Base-by-base conservation (phyloP, 2,329 filamentous ascomycete genomes). In the Cercospora beticola region DNA sequence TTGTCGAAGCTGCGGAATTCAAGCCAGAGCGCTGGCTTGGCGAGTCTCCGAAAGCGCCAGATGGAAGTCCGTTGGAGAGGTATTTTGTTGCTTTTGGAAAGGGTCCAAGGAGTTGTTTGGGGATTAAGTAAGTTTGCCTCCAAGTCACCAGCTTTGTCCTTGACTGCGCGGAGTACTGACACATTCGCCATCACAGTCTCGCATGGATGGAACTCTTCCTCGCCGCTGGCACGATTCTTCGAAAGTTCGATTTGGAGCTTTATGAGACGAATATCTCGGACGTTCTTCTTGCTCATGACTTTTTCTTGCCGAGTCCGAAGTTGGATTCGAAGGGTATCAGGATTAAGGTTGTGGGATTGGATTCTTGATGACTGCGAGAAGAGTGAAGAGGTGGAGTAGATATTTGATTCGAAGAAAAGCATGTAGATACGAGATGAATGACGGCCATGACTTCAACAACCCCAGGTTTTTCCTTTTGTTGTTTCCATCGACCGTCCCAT, bases 31-130 rank as follows among this genome's bases (percentile, higher is more conserved):
- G 79, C 10, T 81, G 79, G 79, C 70, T 81, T 1, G 68, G 66
- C 2, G 67, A 75, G 33, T 66, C 71, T 1, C 72, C 74, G 1
- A 68, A 73, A 21, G 57, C 65, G 9, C 66, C 66, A 1, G 69
- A 72, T 63, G 68, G 70, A 1, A 66, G 59, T 9, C 68, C 69
- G 4, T 64, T 73, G 54, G 68, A 81, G 21, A 77, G 74, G 60
- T 78, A 79, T 57, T 75, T 81, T 49, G 76, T 82, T 12, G 72
- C 80, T 0, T 81, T 81, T 67, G 77, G 77, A 2, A 77, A 76
- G 9, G 79, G 79, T 3, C 73, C 77, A 14, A 73, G 79, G 33
- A 68, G 65, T 10, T 71, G 79, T 75, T 73, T 80, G 72, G 71
- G 72, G 14, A 69, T 71, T 43, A 67, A 76, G 60, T 72, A 66